These are phyloP conservation scores for Ustilago trichophora DNA, from an alignment of 1,284 basidiomycete species.

Conservation along the genomic window DNA sequence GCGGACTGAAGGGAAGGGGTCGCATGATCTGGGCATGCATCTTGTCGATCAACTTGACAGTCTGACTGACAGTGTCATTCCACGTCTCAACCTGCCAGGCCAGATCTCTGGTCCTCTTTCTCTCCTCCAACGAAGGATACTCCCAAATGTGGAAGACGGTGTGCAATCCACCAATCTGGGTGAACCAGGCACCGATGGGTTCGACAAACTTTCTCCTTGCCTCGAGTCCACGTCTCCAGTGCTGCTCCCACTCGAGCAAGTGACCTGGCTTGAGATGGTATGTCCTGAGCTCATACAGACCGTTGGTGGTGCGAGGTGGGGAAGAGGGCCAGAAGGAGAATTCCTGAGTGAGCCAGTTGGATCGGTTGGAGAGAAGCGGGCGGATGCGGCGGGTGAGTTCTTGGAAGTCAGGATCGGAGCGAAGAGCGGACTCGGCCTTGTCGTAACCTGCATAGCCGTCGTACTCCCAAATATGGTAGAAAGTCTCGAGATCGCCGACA, in stretches of 20 bases:
- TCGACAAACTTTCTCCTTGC: constrained; percentile 61
- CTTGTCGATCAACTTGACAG: constrained; percentile 63
- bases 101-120: constrained; percentile 61
- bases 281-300: constrained; percentile 60
- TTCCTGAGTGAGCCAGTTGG: constrained; percentile 63
- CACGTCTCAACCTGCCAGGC: constrained; percentile 66
- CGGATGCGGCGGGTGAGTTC: constrained; percentile 30
- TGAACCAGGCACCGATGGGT: constrained; percentile 64
- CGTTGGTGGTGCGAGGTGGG: constrained; percentile 36
- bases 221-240: constrained; percentile 64
- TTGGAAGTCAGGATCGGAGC: constrained; percentile 39
- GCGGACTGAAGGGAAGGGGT: constrained; percentile 51
- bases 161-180: constrained; percentile 62
- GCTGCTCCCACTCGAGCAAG: constrained; percentile 62
- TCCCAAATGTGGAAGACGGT: constrained; percentile 65
- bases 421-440: constrained; percentile 31
- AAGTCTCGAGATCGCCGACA: constrained; percentile 62
- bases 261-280: constrained; percentile 63
- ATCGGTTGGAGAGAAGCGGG: constrained; percentile 46
- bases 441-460: constrained; percentile 63
- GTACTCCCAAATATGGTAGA: constrained; percentile 65
- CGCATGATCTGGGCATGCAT: constrained; percentile 65
- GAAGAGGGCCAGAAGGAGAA: constrained; percentile 63
- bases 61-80: constrained; percentile 64
- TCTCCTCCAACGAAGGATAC: constrained; percentile 59